These are phyloP conservation scores for Manihot esculenta DNA, from an alignment of 441 rosid genomes.

Conservation along the genomic window DNA sequence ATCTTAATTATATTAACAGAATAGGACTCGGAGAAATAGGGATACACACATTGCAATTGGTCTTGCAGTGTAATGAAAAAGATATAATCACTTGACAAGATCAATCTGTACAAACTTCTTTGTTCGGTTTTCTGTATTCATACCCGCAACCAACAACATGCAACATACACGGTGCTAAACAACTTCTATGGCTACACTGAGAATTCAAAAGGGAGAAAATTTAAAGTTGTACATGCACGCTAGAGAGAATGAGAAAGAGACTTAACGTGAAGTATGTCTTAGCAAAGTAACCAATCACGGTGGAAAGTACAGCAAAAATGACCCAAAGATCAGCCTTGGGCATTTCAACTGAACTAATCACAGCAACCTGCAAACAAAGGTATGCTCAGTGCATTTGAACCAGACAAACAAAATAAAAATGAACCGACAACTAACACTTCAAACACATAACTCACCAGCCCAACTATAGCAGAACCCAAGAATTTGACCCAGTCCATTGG, in stretches of 20 bases:
- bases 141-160: not conserved
- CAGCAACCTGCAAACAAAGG: slow-evolving; percentile 63
- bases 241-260: slow-evolving; percentile 24
- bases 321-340: slow-evolving; percentile 91
- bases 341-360: slow-evolving; percentile 71
- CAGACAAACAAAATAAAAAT: slow-evolving; percentile 14
- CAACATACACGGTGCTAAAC: not conserved
- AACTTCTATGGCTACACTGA: not conserved
- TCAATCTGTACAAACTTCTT: not conserved
- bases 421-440: slow-evolving; percentile 14
- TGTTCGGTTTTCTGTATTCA: not conserved
- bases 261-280: slow-evolving; percentile 98
- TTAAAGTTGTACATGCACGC: not conserved
- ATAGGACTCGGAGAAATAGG: not conserved
- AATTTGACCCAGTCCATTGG: slow-evolving; percentile 99
- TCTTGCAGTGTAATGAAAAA: not conserved
- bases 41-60: not conserved
- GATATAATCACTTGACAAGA: not conserved
- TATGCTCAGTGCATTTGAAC: slow-evolving; percentile 14
- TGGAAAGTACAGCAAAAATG: slow-evolving; percentile 77
- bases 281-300: slow-evolving; percentile 93
- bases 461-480: slow-evolving; percentile 74
- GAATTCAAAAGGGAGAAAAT: not conserved
- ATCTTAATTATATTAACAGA: not conserved
- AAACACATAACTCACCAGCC: slow-evolving; percentile 62